Conservation (phyloP, 2,329 filamentous ascomycete genomes). For the Microdochium nivale region DNA sequence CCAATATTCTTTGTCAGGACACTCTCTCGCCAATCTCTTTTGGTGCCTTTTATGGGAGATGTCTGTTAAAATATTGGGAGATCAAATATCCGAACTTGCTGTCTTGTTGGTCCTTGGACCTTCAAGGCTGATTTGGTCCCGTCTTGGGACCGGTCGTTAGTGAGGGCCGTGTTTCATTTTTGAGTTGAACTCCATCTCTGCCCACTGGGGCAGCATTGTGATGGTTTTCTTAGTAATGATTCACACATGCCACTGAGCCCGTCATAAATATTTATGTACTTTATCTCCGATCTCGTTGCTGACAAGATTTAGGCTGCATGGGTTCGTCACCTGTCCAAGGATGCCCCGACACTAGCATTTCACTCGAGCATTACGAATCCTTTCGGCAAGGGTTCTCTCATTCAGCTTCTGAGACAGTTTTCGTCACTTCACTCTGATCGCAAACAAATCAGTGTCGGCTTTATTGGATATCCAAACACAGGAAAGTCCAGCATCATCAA, state of each 20-base stretch:
- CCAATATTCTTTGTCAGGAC: conserved; percentile 82
- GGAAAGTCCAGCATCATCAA: conserved; percentile 98
- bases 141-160: conserved; percentile 75
- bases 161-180: conserved; percentile 75
- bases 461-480: conserved; percentile 83
- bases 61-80: conserved; percentile 99
- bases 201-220: conserved; percentile 51
- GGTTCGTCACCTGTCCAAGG: conserved; percentile 81
- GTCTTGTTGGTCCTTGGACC: conserved; percentile 52
- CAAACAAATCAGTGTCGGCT: conserved; percentile 89
- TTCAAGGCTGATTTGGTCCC: conserved; percentile 62
- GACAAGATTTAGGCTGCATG: conserved; percentile 65
- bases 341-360: conserved; percentile 90
- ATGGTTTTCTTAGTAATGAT: conserved; percentile 98
- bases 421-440: conserved; percentile 79
- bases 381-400: conserved; percentile 92
- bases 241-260: conserved; percentile 57
- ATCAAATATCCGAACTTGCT: conserved; percentile 67
- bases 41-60: conserved; percentile 56
- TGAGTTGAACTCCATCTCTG: conserved; percentile 91
- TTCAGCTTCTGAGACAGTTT: conserved; percentile 87
- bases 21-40: conserved; percentile 52
- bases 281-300: conserved; percentile 19
- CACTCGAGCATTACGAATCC: conserved; percentile 92
- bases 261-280: conserved; percentile 24